phyloP scores from a whole-genome alignment of 2,329 filamentous ascomycete species.

The Bipolaris zeicola region DNA sequence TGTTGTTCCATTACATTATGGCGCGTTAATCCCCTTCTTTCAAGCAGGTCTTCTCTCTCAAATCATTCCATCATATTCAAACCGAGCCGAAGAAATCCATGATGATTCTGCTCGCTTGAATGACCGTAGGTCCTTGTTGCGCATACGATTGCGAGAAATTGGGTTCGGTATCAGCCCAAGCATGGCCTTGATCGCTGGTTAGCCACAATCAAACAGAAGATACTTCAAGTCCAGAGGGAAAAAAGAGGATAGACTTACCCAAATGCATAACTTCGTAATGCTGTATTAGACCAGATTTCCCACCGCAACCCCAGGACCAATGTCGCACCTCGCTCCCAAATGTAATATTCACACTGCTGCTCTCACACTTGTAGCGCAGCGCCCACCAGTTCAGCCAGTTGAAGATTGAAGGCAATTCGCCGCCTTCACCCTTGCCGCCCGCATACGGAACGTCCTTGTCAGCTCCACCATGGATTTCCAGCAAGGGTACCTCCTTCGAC shows the following conservation, averaged over 20 bases:
- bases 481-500: slow-evolving; percentile 50
- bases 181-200: slow-evolving; percentile 42
- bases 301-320: slow-evolving; percentile 51
- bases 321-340: slow-evolving; percentile 52
- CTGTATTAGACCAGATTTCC: slow-evolving; percentile 45
- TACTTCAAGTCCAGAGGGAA: neutral
- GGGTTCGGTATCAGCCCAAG: slow-evolving; percentile 54
- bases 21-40: neutral
- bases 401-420: slow-evolving; percentile 53
- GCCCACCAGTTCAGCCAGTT: slow-evolving; percentile 53
- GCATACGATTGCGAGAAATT: slow-evolving; percentile 53
- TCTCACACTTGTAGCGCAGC: slow-evolving; percentile 47
- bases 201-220: neutral
- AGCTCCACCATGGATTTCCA: slow-evolving; percentile 58
- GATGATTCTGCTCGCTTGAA: slow-evolving; percentile 53
- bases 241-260: slow-evolving; percentile 37
- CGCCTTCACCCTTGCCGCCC: slow-evolving; percentile 52
- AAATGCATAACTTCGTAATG: slow-evolving; percentile 55
- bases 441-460: slow-evolving; percentile 56
- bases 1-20: neutral
- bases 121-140: slow-evolving; percentile 50
- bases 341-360: too few relatives aligned
- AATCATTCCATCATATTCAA: neutral
- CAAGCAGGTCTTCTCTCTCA: too few relatives aligned
- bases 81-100: slow-evolving; percentile 52